These are phyloP conservation scores for Aureobasidium pullulans DNA, from an alignment of 2,329 filamentous ascomycete species.

Conservation along the genomic window DNA sequence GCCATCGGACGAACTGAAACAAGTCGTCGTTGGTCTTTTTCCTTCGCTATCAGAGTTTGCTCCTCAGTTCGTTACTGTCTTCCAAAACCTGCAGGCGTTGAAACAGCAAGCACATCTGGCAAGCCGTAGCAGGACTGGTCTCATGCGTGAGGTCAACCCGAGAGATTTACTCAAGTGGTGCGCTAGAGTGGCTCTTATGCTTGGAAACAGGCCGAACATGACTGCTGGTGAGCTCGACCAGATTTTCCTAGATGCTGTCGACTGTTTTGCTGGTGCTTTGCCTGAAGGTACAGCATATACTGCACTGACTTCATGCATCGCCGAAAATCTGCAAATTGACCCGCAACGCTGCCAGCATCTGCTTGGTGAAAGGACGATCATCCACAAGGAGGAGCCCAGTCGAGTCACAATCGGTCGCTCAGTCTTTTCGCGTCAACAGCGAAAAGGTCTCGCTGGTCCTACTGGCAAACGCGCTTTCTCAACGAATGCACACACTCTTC, in stretches of 20 bases:
- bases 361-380: constrained; percentile 63
- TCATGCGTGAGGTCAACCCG: constrained; percentile 56
- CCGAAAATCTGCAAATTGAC: constrained; percentile 80
- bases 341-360: constrained; percentile 74
- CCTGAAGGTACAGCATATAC: constrained; percentile 56
- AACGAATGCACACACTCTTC: constrained; percentile 75
- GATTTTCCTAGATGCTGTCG: constrained; percentile 88
- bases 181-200: constrained; percentile 60
- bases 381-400: constrained; percentile 45
- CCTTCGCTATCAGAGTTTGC: constrained; percentile 57
- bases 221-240: constrained; percentile 67
- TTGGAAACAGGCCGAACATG: constrained; percentile 54
- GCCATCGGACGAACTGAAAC: constrained; percentile 60
- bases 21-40: constrained; percentile 65
- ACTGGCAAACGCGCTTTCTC: constrained; percentile 53
- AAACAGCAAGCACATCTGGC: constrained; percentile 38
- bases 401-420: constrained; percentile 26
- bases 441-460: constrained; percentile 1
- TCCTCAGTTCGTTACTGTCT: constrained; percentile 50
- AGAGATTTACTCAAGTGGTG: constrained; percentile 91
- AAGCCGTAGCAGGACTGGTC: constrained; percentile 47
- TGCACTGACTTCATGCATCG: constrained; percentile 61
- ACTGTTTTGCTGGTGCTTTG: constrained; percentile 82
- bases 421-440: constrained; percentile 18
- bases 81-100: constrained; percentile 36